Percentiles rank a stretch among this genome's conserved stretches.
Evolutionary conservation across 2,329 filamentous ascomycete genomes (phyloP).

Genomic region (Hypoxylon sp.): DNA sequence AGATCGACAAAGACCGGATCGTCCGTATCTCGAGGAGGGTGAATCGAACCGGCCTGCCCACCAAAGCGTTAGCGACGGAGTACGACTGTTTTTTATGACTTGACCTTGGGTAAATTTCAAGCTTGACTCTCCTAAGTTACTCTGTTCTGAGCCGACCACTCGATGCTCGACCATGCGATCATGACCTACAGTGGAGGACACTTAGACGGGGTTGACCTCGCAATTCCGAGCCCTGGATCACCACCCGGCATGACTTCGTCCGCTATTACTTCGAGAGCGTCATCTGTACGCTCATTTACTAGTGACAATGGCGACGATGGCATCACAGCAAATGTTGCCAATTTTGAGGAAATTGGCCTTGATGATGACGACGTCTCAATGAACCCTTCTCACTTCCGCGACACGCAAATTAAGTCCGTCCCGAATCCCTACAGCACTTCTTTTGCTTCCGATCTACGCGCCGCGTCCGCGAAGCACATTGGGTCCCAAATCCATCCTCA

Average conservation of each 20-base stretch:
- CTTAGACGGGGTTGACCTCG: conserved; percentile 57
- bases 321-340: conserved; percentile 78
- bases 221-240: conserved; percentile 70
- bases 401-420: conserved; percentile 56
- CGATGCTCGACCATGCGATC: conserved; percentile 52
- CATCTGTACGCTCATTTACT: conserved; percentile 85
- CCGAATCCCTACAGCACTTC: conserved; percentile 67
- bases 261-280: conserved; percentile 87
- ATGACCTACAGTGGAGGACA: conserved; percentile 59
- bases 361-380: conserved; percentile 73
- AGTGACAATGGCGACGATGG: conserved; percentile 81
- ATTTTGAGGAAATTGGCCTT: conserved; percentile 95
- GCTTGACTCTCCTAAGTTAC: neutral
- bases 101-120: neutral
- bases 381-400: conserved; percentile 55
- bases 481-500: conserved; percentile 49
- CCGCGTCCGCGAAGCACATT: conserved; percentile 52
- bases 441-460: conserved; percentile 61
- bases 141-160: conserved; percentile 13
- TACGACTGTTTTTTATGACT: conserved; percentile 7
- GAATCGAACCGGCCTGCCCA: conserved; percentile 3
- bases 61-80: conserved; percentile 5
- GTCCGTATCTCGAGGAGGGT: conserved; percentile 6
- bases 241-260: conserved; percentile 84
- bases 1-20: conserved; percentile 25